A percentile compares a stretch with the other conserved stretches of the same genome.
These are phyloP conservation scores for Trichophaea hybrida DNA, from an alignment of 2,329 filamentous ascomycete genomes.

Conservation along the genomic window DNA sequence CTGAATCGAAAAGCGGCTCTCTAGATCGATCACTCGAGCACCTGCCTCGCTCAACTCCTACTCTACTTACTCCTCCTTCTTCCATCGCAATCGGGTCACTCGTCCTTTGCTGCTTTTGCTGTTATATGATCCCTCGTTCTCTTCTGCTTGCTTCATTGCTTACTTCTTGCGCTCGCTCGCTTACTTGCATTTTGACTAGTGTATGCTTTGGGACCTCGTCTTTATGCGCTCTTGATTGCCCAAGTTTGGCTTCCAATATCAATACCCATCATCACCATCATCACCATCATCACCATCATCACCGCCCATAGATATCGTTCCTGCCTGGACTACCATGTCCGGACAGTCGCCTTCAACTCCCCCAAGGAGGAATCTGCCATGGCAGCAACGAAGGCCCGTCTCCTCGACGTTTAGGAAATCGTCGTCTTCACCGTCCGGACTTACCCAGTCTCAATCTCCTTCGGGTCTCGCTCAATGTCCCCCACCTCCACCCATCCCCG, in stretches of 20 bases:
- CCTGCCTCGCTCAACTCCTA: neutral
- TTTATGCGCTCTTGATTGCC: neutral
- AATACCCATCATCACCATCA: slow-evolving; percentile 1
- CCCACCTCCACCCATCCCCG: neutral
- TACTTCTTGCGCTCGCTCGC: neutral
- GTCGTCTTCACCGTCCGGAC: neutral
- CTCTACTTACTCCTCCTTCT: neutral
- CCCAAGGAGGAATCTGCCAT: slow-evolving; percentile 11
- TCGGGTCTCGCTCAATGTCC: neutral
- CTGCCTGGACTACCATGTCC: neutral
- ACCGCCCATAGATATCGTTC: neutral
- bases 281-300: slow-evolving; percentile 4
- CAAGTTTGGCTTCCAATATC: neutral
- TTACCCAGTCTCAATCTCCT: neutral
- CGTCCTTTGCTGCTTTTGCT: neutral
- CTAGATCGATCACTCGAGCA: neutral
- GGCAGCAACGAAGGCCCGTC: slow-evolving; percentile 21
- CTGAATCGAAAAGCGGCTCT: neutral
- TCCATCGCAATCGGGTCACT: neutral
- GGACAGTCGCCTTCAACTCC: slow-evolving; percentile 1
- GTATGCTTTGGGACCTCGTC: neutral
- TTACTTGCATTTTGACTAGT: slow-evolving; percentile 7
- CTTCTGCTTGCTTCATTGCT: neutral
- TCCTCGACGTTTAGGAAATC: slow-evolving; percentile 10
- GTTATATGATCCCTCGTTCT: neutral